Conservation (phyloP, 805 yeast genomes). For the Wickerhamomyces canadensis region DNA sequence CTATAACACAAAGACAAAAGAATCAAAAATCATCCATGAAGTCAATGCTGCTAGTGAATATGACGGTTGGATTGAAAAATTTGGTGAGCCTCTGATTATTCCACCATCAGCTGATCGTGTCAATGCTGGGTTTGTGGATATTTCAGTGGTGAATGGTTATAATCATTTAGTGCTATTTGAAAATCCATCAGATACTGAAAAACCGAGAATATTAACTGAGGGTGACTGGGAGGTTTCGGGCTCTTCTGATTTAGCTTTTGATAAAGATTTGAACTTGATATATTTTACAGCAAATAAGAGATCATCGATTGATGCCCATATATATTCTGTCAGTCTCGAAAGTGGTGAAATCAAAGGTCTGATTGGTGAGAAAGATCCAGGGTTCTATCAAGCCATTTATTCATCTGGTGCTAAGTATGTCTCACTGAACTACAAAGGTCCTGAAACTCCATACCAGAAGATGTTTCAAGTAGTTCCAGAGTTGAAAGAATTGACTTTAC, state of each 20-base stretch:
- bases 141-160: conserved; percentile 56
- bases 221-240: conserved; percentile 89
- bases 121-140: conserved; percentile 71
- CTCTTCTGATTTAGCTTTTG: conserved; percentile 58
- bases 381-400: conserved; percentile 63
- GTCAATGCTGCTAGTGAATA: conserved; percentile 38
- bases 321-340: conserved; percentile 15
- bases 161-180: conserved; percentile 80
- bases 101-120: conserved; percentile 39
- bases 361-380: conserved; percentile 49
- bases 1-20: conserved; percentile 28
- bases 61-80: conserved; percentile 74
- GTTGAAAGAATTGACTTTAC: neutral
- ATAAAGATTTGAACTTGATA: conserved; percentile 40
- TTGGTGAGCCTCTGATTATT: conserved; percentile 50
- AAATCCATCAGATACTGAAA: conserved; percentile 49
- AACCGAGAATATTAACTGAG: conserved; percentile 53
- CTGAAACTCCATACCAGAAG: conserved; percentile 70
- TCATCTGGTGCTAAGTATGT: conserved; percentile 70
- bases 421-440: conserved; percentile 65
- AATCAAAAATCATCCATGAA: conserved; percentile 37
- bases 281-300: conserved; percentile 65
- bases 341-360: conserved; percentile 32
- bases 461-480: conserved; percentile 47
- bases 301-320: conserved; percentile 31